Evolutionary conservation across 2,329 filamentous ascomycete genomes (phyloP), one percentile per base, ranked within the genome.

Genomic region (Orbilia quercus): DNA sequence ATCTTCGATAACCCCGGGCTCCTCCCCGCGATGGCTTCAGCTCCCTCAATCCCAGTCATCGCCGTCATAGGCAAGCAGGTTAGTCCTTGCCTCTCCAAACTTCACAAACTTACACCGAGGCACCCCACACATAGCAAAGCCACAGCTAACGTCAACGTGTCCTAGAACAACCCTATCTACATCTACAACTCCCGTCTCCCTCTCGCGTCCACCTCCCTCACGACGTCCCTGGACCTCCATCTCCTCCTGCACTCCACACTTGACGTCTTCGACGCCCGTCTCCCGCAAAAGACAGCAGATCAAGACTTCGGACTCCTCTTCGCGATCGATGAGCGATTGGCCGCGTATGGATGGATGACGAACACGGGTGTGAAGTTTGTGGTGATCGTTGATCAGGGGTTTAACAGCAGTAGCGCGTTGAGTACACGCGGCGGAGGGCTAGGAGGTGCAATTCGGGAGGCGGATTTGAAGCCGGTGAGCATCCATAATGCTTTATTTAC

Each of bases 321-420:
- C 82, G 92, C 93, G 70, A 85, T 98, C 71, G 95, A 98, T 82
- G 94, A 99, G 82, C 87, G 93, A 23, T 85, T 98, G 50, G 92
- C 93, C 36, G 90, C 92, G 76, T 99, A 98, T 83, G 95, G 95
- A 78, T 97, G 91, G 88, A 87, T 98, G 81, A 97, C 95, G 65
- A 98, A 96, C 81, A 98, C 95, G 23, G 92, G 92, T 42, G 88
- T 96, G 75, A 93, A 94, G 80, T 89, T 99, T 79, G 88, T 98
- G 34, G 89, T 92, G 75, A 87, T 97, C 2, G 90, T 98, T 28
- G 94, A 99, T 82, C 92, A 96, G 86, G 88, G 92, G 76, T 93
- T 92, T 1, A 84, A 90, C 60, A 57, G 23, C 36, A 28, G 62
- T 31, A 70, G 70, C 20, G 75, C 76, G 12, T 63, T 54, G 22